Evolutionary conservation across 148 eudicot species (phyloP).

Genomic region (Polygonum aviculare): DNA sequence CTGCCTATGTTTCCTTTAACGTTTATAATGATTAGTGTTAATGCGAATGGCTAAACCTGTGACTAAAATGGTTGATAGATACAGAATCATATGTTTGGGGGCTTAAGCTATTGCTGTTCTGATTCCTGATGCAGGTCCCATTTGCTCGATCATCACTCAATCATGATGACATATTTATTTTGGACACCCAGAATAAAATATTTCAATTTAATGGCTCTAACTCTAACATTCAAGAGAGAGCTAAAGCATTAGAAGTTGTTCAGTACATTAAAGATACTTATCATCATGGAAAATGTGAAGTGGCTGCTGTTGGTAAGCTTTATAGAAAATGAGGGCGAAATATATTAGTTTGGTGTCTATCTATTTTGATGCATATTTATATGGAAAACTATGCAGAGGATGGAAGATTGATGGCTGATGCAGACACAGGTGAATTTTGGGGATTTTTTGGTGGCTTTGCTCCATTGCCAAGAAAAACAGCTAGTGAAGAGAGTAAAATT

Average conservation of each 20-base stretch:
- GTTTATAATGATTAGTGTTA: not conserved
- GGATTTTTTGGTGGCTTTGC: constrained; percentile 99
- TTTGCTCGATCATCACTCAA: constrained; percentile 87
- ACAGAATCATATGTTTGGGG: not conserved
- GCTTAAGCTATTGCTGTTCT: constrained; percentile 1
- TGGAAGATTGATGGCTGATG: constrained; percentile 91
- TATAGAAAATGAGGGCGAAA: not conserved
- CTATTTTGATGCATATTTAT: not conserved
- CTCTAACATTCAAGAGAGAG: constrained; percentile 97
- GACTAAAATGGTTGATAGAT: not conserved
- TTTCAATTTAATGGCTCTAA: constrained; percentile 94
- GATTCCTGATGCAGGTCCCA: constrained; percentile 48
- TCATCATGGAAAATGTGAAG: constrained; percentile 95
- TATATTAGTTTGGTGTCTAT: not conserved
- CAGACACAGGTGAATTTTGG: constrained; percentile 98
- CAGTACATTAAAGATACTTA: constrained; percentile 89
- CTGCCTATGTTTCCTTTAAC: not conserved
- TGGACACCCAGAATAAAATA: constrained; percentile 80
- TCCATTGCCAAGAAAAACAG: constrained; percentile 84
- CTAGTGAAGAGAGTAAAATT: constrained; percentile 37
- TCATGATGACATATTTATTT: constrained; percentile 90
- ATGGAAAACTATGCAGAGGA: constrained; percentile 48
- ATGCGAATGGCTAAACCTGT: not conserved
- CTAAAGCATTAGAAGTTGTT: constrained; percentile 96
- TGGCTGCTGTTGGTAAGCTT: constrained; percentile 85